Conservation (phyloP, 495 filamentous ascomycete genomes). For the Pseudevernia furfuracea region DNA sequence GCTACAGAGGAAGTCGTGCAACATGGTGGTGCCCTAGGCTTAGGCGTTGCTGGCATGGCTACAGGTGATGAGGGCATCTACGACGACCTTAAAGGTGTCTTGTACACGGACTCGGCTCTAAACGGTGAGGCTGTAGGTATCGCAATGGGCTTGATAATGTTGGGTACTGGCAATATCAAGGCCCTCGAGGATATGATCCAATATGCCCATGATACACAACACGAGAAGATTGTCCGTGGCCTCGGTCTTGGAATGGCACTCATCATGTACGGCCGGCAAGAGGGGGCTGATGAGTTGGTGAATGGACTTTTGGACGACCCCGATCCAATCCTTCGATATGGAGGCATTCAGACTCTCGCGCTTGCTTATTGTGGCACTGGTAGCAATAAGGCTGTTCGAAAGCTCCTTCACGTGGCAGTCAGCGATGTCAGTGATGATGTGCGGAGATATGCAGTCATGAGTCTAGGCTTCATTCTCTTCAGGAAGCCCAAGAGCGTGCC, state of each 20-base stretch:
- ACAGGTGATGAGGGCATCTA: constrained; percentile 86
- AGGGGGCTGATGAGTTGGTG: constrained; percentile 88
- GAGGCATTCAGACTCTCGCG: constrained; percentile 98
- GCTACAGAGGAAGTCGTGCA: constrained; percentile 92
- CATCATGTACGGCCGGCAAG: constrained; percentile 96
- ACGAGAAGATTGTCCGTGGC: constrained; percentile 97
- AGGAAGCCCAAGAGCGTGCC: constrained; percentile 94
- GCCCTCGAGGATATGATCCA: constrained; percentile 91
- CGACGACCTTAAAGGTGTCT: constrained; percentile 75
- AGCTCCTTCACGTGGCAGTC: constrained; percentile 93
- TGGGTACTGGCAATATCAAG: constrained; percentile 87
- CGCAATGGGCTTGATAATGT: constrained; percentile 93
- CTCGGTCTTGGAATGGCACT: constrained; percentile 93
- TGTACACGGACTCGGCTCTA: constrained; percentile 88
- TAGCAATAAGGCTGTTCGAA: constrained; percentile 97
- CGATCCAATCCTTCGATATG: constrained; percentile 88
- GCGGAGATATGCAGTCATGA: constrained; percentile 93
- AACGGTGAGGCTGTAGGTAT: constrained; percentile 96
- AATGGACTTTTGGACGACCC: constrained; percentile 89
- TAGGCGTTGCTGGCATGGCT: constrained; percentile 97
- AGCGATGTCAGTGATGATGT: constrained; percentile 99
- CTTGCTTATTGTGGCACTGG: constrained; percentile 94
- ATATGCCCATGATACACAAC: constrained; percentile 94
- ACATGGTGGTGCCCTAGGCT: constrained; percentile 88
- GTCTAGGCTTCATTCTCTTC: constrained; percentile 97